phyloP scores from a whole-genome alignment of 257 asterid genomes.

The Mitragyna speciosa region DNA sequence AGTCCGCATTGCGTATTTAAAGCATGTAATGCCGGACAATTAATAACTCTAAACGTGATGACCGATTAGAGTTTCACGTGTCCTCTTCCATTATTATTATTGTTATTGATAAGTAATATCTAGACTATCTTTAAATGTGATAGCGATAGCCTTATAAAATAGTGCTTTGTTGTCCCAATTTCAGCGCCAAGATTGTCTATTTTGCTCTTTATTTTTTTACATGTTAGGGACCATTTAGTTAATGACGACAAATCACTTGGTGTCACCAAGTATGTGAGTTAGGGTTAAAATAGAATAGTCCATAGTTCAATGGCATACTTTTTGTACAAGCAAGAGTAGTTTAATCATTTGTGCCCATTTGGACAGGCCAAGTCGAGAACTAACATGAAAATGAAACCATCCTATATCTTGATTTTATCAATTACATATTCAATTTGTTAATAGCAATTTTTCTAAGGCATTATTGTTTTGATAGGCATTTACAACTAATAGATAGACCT shows the following conservation, averaged over 20 bases:
- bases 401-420: no score
- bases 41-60: background rate
- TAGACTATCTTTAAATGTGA: no score
- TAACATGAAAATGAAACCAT: no score
- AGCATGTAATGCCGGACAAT: background rate
- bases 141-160: background rate
- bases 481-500: background rate
- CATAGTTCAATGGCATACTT: no score
- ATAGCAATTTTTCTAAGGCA: no score
- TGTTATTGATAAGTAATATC: no score
- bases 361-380: background rate
- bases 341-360: no score
- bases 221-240: background rate
- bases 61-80: background rate
- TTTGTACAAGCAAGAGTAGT: no score
- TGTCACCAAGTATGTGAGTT: no score
- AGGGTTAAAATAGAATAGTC: no score
- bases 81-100: background rate
- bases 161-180: background rate
- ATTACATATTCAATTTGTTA: no score
- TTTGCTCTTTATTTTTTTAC: background rate
- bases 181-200: background rate
- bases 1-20: background rate
- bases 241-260: no score
- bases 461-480: background rate